Percentiles rank a stretch among this genome's conserved stretches.
These are phyloP conservation scores for Pichia norvegensis DNA, from an alignment of 1,139 yeast species.

Conservation along the genomic window DNA sequence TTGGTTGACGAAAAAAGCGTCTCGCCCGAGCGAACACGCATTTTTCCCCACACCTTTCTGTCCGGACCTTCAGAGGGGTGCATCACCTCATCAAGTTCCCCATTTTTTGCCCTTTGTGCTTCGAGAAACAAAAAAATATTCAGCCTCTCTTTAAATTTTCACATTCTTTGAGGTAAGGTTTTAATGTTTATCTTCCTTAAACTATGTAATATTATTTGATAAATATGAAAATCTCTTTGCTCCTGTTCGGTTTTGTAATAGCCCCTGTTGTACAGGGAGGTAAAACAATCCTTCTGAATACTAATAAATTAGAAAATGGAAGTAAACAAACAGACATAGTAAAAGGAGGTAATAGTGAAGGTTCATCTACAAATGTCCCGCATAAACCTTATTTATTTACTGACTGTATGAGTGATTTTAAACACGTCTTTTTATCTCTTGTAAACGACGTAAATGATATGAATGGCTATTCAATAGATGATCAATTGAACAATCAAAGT, in stretches of 20 bases:
- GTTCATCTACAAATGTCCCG: not conserved
- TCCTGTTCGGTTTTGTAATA: not conserved
- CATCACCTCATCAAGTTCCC: no score
- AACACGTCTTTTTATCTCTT: not conserved
- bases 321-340: not conserved
- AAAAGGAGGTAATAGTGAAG: no score
- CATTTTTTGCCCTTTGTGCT: no score
- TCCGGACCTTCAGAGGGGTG: no score
- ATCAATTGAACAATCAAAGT: no score
- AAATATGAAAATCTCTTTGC: not conserved
- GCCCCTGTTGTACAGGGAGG: not conserved
- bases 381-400: constrained; percentile 4
- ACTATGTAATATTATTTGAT: not conserved
- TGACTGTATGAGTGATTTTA: constrained; percentile 9
- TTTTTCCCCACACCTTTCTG: no score
- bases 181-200: not conserved
- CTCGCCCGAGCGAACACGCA: no score
- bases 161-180: no score
- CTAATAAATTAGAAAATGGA: not conserved
- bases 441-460: not conserved
- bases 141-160: no score
- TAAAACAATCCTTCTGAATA: not conserved
- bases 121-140: no score
- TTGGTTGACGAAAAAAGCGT: no score
- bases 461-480: no score